These are phyloP conservation scores for Solidago caesia DNA, from an alignment of 129 eudicot species.

Conservation along the genomic window DNA sequence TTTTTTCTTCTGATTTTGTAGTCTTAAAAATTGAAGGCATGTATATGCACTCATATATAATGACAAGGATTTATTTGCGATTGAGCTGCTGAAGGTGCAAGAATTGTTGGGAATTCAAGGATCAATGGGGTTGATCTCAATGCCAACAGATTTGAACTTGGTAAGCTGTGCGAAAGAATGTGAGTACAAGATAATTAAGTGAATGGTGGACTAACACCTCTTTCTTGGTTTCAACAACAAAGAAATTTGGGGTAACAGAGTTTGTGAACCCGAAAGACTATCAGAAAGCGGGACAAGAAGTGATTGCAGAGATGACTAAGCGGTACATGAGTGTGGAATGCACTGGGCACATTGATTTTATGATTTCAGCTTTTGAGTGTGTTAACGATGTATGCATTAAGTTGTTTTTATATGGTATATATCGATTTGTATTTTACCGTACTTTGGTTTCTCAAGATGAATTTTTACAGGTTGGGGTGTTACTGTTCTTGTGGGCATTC, in stretches of 20 bases:
- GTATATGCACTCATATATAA: background rate
- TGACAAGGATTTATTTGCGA: conserved; percentile 6
- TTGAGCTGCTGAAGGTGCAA: conserved; percentile 87
- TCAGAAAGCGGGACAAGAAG: conserved; percentile 77
- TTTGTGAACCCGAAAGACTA: conserved; percentile 74
- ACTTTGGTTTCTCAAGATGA: background rate
- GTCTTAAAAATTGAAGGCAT: background rate
- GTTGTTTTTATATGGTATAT: background rate
- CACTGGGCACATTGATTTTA: conserved; percentile 64
- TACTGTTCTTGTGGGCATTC: conserved; percentile 87
- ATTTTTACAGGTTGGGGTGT: conserved; percentile 77
- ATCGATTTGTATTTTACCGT: background rate
- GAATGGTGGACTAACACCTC: background rate
- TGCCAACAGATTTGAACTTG: conserved; percentile 53
- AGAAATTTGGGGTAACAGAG: conserved; percentile 81
- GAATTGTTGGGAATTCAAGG: conserved; percentile 72
- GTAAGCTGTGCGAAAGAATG: conserved; percentile 24
- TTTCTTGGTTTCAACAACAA: conserved; percentile 43
- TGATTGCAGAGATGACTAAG: conserved; percentile 81
- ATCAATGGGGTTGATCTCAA: conserved; percentile 71
- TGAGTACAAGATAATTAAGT: background rate
- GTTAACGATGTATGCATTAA: conserved; percentile 71
- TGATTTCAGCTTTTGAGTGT: conserved; percentile 85
- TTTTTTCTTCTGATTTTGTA: background rate
- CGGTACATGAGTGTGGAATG: conserved; percentile 75